phyloP scores from a whole-genome alignment of 306 rosid genomes.

The Purshia tridentata region DNA sequence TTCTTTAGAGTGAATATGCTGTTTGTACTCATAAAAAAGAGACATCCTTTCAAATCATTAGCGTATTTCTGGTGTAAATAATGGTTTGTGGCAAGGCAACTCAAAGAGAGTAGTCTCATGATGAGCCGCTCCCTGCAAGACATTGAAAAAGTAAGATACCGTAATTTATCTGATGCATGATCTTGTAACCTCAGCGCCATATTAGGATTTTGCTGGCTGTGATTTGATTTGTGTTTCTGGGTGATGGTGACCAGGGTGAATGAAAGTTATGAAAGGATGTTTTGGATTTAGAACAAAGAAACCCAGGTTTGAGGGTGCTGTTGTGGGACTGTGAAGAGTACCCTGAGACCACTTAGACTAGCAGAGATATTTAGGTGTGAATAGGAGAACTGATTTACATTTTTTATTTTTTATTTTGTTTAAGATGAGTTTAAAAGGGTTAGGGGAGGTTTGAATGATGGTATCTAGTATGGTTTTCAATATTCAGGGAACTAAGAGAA shows the following conservation, averaged over 20 bases:
- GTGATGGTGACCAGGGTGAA: background rate
- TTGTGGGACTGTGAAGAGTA: background rate
- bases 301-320: background rate
- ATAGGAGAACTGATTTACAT: background rate
- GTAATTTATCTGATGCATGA: background rate
- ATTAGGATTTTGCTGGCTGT: background rate
- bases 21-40: no score
- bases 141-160: constrained; percentile 65
- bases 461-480: background rate
- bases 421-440: background rate
- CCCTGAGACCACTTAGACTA: background rate
- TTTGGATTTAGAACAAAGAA: background rate
- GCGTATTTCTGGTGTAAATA: no score
- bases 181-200: background rate
- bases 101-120: constrained; percentile 84
- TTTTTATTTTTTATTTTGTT: background rate
- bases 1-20: background rate
- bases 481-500: background rate
- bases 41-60: background rate
- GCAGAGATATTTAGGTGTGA: background rate
- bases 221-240: background rate
- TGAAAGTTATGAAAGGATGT: background rate
- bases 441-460: background rate
- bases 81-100: constrained; percentile 56
- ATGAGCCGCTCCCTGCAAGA: constrained; percentile 75